Conservation (phyloP, 192 early-diverging fungal species). For the Spizellomyces punctatus region DNA sequence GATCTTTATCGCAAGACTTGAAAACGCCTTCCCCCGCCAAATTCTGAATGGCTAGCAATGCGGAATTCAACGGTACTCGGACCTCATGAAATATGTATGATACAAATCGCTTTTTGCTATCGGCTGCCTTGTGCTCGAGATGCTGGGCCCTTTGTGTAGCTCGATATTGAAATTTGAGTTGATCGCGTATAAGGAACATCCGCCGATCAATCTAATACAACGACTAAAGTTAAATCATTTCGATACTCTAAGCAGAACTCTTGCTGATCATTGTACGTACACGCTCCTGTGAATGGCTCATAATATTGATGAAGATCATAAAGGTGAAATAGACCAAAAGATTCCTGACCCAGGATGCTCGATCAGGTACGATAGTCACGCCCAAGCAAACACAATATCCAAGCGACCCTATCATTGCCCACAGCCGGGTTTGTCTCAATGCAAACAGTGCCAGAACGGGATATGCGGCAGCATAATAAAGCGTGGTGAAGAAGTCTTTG, state of each 20-base stretch:
- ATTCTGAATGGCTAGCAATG: constrained; percentile 28
- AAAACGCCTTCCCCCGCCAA: constrained; percentile 27
- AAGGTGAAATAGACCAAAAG: constrained; percentile 16
- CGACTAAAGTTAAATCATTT: neutral
- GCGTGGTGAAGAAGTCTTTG: constrained; percentile 19
- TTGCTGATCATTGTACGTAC: neutral
- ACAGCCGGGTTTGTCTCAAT: constrained; percentile 21
- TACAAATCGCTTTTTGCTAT: constrained; percentile 32
- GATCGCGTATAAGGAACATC: constrained; percentile 29
- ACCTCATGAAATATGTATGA: constrained; percentile 37
- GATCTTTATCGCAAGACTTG: constrained; percentile 9
- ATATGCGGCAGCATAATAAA: constrained; percentile 27
- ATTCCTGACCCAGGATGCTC: constrained; percentile 3
- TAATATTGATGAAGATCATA: constrained; percentile 19
- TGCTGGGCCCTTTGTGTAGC: constrained; percentile 33
- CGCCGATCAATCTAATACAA: constrained; percentile 20
- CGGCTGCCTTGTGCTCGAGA: constrained; percentile 35
- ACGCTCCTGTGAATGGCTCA: constrained; percentile 25
- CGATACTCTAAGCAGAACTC: neutral
- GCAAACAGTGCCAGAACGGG: constrained; percentile 13
- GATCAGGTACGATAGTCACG: constrained; percentile 12
- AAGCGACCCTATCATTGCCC: constrained; percentile 1
- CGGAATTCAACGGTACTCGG: constrained; percentile 32
- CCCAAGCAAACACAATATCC: neutral
- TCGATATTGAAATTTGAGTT: constrained; percentile 28